Conservation (phyloP, 176 grass and related monocot species). For the maize (Zea mays) region Zm-B73-REFERENCE-NAM-5.0 NC_050100.1:181160501-181161000, state of each 20-base stretch:
- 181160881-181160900: neutral
- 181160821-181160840: neutral
- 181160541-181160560: neutral
- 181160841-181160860: conserved; percentile 8
- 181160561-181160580: neutral
- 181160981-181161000: no score
- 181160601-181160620: neutral
- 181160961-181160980: conserved; percentile 25
- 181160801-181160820: neutral
- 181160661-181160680: conserved; percentile 26
- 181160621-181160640: no score
- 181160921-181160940: neutral
- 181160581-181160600: neutral
- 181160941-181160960: conserved; percentile 19
- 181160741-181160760: neutral
- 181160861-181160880: neutral
- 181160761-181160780: neutral
- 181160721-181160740: neutral
- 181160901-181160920: conserved; percentile 11
- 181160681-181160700: conserved; percentile 11
- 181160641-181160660: neutral
- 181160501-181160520: no score
- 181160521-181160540: neutral
- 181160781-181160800: neutral
- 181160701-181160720: conserved; percentile 27